Evolutionary conservation across 148 eudicot species (phyloP).

Genomic region (Rhododendron kiyosumense): DNA sequence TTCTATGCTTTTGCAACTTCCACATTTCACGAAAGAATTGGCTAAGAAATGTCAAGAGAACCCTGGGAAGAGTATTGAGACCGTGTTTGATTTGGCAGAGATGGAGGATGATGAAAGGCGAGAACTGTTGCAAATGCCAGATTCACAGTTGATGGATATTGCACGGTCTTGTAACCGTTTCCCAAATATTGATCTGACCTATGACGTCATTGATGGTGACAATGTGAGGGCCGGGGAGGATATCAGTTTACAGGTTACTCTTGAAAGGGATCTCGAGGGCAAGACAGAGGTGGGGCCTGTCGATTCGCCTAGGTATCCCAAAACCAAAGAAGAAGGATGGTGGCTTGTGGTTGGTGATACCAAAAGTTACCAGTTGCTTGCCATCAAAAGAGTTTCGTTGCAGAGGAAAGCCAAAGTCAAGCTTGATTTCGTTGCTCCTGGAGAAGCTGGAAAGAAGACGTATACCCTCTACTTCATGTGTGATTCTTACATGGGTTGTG

Average conservation of each 20-base stretch:
- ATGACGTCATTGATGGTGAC: constrained; percentile 47
- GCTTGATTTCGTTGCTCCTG: constrained; percentile 52
- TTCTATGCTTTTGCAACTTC: constrained; percentile 86
- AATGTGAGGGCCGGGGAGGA: constrained; percentile 52
- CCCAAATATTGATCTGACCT: constrained; percentile 71
- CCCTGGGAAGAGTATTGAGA: constrained; percentile 64
- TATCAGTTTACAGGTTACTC: constrained; percentile 45
- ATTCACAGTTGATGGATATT: constrained; percentile 64
- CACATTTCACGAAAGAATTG: constrained; percentile 73
- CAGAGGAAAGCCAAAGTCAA: constrained; percentile 73
- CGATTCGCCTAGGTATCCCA: constrained; percentile 68
- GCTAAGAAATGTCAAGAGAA: constrained; percentile 78
- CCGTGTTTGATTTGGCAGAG: constrained; percentile 76
- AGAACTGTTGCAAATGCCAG: constrained; percentile 62
- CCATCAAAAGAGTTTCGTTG: constrained; percentile 68
- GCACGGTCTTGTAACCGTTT: constrained; percentile 73
- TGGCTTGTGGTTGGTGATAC: constrained; percentile 86
- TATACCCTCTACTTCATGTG: constrained; percentile 77
- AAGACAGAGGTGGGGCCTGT: constrained; percentile 68
- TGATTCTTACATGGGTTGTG: constrained; percentile 86
- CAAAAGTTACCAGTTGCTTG: constrained; percentile 65
- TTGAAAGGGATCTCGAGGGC: constrained; percentile 71
- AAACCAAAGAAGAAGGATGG: constrained; percentile 84
- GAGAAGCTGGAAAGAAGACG: constrained; percentile 50
- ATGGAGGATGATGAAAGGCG: constrained; percentile 82